Percentiles rank a stretch among this genome's conserved stretches.
Evolutionary conservation across 75 land plant genomes (phyloP).

Genomic region (Picea glauca): DNA sequence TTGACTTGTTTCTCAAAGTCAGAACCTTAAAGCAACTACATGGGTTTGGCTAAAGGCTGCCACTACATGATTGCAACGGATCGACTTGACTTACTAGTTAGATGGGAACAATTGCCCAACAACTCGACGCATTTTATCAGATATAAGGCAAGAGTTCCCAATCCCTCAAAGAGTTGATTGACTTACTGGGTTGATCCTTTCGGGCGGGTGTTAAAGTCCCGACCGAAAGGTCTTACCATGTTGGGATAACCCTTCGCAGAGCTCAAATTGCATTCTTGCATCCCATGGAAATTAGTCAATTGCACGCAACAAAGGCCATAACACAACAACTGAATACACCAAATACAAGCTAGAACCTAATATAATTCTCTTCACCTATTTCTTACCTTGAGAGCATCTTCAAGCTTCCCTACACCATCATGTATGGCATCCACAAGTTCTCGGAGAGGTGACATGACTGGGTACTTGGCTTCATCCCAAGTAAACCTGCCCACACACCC

Average conservation of each 20-base stretch:
- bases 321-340: background rate
- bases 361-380: background rate
- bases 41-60: background rate
- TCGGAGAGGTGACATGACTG: conserved; percentile 83
- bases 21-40: background rate
- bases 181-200: no score
- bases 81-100: background rate
- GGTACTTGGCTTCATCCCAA: conserved; percentile 99
- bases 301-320: background rate
- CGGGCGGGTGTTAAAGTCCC: no score
- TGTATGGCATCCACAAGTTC: conserved; percentile 83
- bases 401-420: conserved; percentile 69
- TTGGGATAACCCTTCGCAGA: no score
- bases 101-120: conserved; percentile 1
- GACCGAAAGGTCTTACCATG: no score
- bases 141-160: no score
- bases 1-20: background rate
- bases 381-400: conserved; percentile 93
- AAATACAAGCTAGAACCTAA: background rate
- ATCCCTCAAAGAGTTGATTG: no score
- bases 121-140: no score
- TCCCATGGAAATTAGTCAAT: background rate
- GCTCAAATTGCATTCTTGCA: background rate
- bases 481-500: conserved; percentile 54
- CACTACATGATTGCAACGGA: no score